Evolutionary conservation across 441 rosid species (phyloP).

Genomic region (Jatropha multifida): DNA sequence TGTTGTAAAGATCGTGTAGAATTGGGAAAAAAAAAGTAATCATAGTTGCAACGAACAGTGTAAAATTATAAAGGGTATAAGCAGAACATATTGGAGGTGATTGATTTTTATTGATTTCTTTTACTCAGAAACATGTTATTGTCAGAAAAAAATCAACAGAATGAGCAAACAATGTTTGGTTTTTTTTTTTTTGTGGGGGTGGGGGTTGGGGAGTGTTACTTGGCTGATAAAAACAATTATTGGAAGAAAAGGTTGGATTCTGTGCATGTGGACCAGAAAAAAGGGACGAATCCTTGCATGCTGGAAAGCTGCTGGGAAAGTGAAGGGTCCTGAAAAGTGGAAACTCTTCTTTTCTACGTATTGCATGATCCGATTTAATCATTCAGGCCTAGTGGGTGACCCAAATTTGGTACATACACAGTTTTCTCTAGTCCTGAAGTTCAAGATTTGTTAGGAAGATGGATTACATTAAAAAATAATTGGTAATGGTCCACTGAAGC

Average conservation of each 20-base stretch:
- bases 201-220: not conserved
- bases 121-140: constrained; percentile 15
- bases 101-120: not conserved
- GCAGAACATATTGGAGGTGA: not conserved
- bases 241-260: not conserved
- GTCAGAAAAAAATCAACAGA: constrained; percentile 16
- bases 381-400: not conserved
- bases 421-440: too few relatives aligned
- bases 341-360: too few relatives aligned
- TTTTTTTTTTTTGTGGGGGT: constrained; percentile 4
- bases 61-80: constrained; percentile 13
- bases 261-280: constrained; percentile 9
- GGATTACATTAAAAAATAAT: too few relatives aligned
- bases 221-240: not conserved
- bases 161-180: not conserved
- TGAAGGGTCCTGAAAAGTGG: not conserved
- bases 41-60: not conserved
- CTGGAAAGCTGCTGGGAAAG: not conserved
- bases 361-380: not conserved
- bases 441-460: too few relatives aligned
- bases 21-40: not conserved
- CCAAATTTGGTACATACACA: not conserved
- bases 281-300: constrained; percentile 5
- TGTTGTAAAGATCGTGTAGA: constrained; percentile 26
- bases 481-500: not conserved